A percentile compares a stretch with the other conserved stretches of the same genome.
Conservation (phyloP, 169 alveolate genomes). For the Plasmodium gaboni region DNA sequence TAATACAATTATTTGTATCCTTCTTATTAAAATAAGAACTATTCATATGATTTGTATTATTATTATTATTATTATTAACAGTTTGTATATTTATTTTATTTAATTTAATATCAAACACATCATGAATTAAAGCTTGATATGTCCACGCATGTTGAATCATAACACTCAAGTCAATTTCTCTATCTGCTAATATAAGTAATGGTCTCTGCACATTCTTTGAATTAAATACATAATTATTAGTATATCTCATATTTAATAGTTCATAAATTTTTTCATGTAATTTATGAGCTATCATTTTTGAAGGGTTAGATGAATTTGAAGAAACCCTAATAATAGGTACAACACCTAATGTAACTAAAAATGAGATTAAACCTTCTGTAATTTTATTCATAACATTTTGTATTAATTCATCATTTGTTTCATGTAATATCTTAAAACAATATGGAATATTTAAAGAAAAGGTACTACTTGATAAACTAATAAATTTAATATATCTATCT, state of each 20-base stretch:
- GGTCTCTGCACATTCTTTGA: constrained; percentile 86
- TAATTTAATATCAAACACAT: constrained; percentile 83
- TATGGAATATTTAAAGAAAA: constrained; percentile 88
- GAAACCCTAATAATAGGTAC: constrained; percentile 88
- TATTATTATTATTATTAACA: background rate
- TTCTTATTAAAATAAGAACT: too few relatives aligned
- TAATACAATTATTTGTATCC: background rate
- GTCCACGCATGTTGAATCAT: constrained; percentile 93
- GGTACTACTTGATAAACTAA: constrained; percentile 84
- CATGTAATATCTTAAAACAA: constrained; percentile 82
- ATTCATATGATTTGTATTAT: background rate
- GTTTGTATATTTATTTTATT: constrained; percentile 80
- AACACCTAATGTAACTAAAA: constrained; percentile 85
- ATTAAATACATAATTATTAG: constrained; percentile 75
- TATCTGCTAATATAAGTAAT: constrained; percentile 84
- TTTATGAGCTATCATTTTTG: constrained; percentile 85
- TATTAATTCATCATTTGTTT: constrained; percentile 76
- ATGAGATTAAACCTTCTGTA: constrained; percentile 86
- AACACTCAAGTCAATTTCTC: constrained; percentile 87
- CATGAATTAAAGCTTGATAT: constrained; percentile 91
- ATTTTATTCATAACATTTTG: constrained; percentile 77
- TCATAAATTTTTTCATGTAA: constrained; percentile 84
- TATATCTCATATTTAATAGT: constrained; percentile 77
- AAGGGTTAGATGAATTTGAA: constrained; percentile 80
- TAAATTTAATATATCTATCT: constrained; percentile 90